Base-by-base conservation (phyloP, 1,284 basidiomycete species). In the Austroboletus niveus region DNA sequence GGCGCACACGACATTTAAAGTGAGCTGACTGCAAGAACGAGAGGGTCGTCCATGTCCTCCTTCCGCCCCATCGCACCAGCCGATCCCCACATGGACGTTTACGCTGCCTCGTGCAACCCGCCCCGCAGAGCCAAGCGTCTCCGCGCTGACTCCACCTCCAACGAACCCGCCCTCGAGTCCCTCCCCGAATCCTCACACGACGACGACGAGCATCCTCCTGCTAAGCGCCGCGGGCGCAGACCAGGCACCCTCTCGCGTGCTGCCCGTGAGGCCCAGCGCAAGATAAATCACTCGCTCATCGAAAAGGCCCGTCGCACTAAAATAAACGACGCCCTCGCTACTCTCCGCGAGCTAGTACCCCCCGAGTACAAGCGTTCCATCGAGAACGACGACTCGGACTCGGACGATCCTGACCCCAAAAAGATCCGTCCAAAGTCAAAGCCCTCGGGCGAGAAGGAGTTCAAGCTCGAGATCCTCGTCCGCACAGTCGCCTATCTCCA, bases 211-310 rank as follows among this genome's bases (percentile, higher is more conserved):
- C 31, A 42, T 47, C 66, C 47, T 14, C 58, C 50, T 49, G 67
- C 57, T 55, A 71, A 71, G 52, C 85, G 81, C 53, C 81, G 87
- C 22, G 86, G 85, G 11, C 81, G 87, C 51, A 88, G 85, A 62
- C 85, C 86, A 0, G 82, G 81, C 5, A 75, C 79, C 11, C 66
- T 86, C 45, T 86, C 87, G 12, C 84, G 86, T 54, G 77, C 81
- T 7, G 86, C 85, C 31, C 77, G 88, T 48, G 87, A 89, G 68
- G 80, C 85, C 2, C 84, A 86, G 69, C 84, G 89, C 52, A 87
- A 89, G 64, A 79, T 89, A 42, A 90, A 90, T 66, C 89, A 92
- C 61, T 89, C 86, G 10, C 83, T 89, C 51, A 92, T 92, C 65
- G 89, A 92, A 71, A 89, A 91, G 61, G 84, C 88, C 0, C 74